Evolutionary conservation across 192 early-diverging fungal genomes (phyloP), one percentile per base, ranked within the genome.

Genomic region (Coemansia sp.): DNA sequence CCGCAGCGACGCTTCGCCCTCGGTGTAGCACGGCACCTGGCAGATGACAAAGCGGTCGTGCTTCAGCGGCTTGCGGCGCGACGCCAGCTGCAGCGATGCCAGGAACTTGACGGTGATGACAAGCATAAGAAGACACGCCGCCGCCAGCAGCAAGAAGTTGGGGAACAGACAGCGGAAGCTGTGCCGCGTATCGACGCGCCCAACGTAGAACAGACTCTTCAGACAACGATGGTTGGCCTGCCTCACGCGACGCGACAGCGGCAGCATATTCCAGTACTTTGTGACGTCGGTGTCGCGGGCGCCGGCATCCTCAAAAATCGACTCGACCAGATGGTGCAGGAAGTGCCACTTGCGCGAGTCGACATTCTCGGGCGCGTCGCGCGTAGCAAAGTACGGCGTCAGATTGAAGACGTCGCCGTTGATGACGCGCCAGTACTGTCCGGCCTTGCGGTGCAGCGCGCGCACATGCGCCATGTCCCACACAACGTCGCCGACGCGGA

Each of bases 31-130:
- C 44, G 96, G 94, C 42, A 98, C 95, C 72, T 94, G 91, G 64
- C 90, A 91, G 75, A 98, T 95, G 62, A 97, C 90, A 85, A 97
- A 96, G 85, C 95, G 96, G 84, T 98, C 94, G 59, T 90, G 89
- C 76, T 94, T 91, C 65, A 96, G 95, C 21, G 91, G 90, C 40
- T 85, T 86, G 76, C 91, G 88, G 56, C 77, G 81, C 39, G 87
- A 72, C 4, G 87, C 85, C 16, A 96, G 90, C 63, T 92, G 92
- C 61, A 93, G 71, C 19, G 92, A 90, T 13, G 92, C 87, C 67
- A 92, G 78, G 73, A 93, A 93, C 81, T 92, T 91, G 67, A 92
- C 86, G 11, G 86, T 71, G 42, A 98, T 93, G 26, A 98, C 92
- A 39, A 87, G 59, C 13, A 90, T 89, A 63, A 97, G 78, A n/a